Base-by-base conservation (phyloP, 2,329 filamentous ascomycete species). In the Colletotrichum tabaci region DNA sequence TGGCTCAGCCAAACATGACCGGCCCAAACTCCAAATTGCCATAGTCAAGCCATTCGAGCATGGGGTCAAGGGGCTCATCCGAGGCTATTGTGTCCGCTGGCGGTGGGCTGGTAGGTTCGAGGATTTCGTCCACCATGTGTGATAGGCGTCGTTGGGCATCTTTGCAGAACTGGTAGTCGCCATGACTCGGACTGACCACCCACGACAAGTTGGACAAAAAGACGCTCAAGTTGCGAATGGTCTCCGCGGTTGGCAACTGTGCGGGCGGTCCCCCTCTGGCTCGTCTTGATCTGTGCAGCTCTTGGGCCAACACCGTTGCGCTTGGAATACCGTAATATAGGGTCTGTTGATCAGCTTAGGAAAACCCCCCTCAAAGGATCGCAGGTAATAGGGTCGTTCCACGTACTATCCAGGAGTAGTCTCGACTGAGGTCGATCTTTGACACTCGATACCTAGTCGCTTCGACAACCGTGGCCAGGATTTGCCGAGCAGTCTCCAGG, bases 21-120 rank as follows among this genome's bases (percentile, higher is more conserved):
- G 46, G 46, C 13, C 46, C 46, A 49, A 49, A 49, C 46, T 49
- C 46, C 46, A 49, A 16, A 21, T 49, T 49, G 18, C 46, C 46
- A 18, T 49, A 49, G 46, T 49, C 46, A 49, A 49, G 15, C 46
- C 46, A 49, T 49, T 49, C 46, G 46, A 49, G 18, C 46, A 49
- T 49, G 15, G 46, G 10, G n/a, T 49, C 46, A 49, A 15, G 46
- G 10, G 18, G 46, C 15, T n/a, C 46, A n/a, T 49, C 46, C 46
- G 13, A 21, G 46, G 15, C 46, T 18, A 21, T 49, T 49, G 46
- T 49, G n/a, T 49, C 46, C 46, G n/a, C 46, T 4, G 46, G 46
- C 9, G 46, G 46, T 15, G 46, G 12, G 46, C 18, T 18, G 46
- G 18, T 49, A 21, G 12, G 46, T 12, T 16, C 15, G n/a, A 49